Conservation (phyloP, 805 yeast genomes). For the Ogataea populi-albae region DNA sequence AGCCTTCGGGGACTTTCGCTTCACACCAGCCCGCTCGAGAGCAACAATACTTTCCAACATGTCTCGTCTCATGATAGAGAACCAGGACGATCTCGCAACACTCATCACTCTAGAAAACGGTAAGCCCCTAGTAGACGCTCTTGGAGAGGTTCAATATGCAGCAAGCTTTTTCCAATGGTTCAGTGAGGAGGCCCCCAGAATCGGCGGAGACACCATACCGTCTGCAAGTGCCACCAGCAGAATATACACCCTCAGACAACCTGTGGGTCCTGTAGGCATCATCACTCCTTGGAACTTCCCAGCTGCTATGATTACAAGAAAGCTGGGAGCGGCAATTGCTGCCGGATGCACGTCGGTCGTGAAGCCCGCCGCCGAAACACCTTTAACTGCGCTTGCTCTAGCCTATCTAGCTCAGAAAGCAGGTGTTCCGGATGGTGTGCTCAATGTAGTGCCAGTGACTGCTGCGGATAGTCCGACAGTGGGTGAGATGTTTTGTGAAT, state of each 20-base stretch:
- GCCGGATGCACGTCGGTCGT: slow-evolving; percentile 78
- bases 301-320: slow-evolving; percentile 71
- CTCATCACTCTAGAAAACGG: slow-evolving; percentile 73
- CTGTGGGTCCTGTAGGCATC: slow-evolving; percentile 77
- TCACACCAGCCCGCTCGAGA: slow-evolving; percentile 53
- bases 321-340: slow-evolving; percentile 75
- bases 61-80: slow-evolving; percentile 50
- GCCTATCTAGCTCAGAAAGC: slow-evolving; percentile 60
- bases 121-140: slow-evolving; percentile 66
- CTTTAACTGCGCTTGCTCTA: slow-evolving; percentile 67
- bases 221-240: slow-evolving; percentile 46
- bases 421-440: slow-evolving; percentile 67
- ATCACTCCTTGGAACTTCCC: slow-evolving; percentile 88
- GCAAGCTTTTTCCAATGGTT: slow-evolving; percentile 87
- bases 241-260: slow-evolving; percentile 60
- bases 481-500: slow-evolving; percentile 57
- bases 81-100: slow-evolving; percentile 62
- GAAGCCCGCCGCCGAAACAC: slow-evolving; percentile 78
- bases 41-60: slow-evolving; percentile 50
- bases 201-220: slow-evolving; percentile 60
- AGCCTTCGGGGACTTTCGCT: slow-evolving; percentile 50
- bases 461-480: slow-evolving; percentile 38
- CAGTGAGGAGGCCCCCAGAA: slow-evolving; percentile 75
- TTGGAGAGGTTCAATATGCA: slow-evolving; percentile 65
- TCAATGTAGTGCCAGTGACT: slow-evolving; percentile 58